A percentile compares a stretch with the other conserved stretches of the same genome.
phyloP scores from a whole-genome alignment of 1,284 basidiomycete species.

The Marasmius fiardii region DNA sequence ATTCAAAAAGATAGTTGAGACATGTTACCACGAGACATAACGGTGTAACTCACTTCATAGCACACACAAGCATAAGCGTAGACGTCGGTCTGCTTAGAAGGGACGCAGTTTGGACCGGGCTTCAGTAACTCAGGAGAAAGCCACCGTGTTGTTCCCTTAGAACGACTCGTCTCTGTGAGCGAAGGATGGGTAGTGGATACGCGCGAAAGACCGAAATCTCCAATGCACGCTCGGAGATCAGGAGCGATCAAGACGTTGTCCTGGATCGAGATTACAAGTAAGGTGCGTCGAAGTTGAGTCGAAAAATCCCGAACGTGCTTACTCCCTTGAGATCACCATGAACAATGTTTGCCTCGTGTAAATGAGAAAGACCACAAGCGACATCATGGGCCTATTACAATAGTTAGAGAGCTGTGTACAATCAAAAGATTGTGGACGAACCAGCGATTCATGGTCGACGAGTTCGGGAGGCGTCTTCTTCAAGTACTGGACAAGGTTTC shows the following conservation, averaged over 20 bases:
- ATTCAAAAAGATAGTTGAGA: too few relatives aligned
- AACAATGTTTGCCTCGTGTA: not conserved
- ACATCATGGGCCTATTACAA: constrained; percentile 15
- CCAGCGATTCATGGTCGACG: constrained; percentile 21
- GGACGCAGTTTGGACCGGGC: not conserved
- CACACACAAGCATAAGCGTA: not conserved
- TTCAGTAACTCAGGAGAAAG: not conserved
- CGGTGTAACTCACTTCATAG: not conserved
- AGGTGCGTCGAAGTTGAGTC: too few relatives aligned
- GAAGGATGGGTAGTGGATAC: not conserved
- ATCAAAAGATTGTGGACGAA: too few relatives aligned
- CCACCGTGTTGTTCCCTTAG: not conserved
- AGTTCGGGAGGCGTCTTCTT: constrained; percentile 7
- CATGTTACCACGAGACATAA: not conserved
- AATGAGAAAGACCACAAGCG: not conserved
- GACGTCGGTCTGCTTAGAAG: not conserved
- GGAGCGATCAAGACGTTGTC: constrained; percentile 1
- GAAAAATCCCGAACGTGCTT: too few relatives aligned
- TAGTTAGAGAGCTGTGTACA: constrained; percentile 10
- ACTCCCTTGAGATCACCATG: constrained; percentile 1
- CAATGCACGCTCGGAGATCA: not conserved
- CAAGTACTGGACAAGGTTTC: constrained; percentile 28
- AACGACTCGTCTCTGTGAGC: not conserved
- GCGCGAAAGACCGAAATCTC: not conserved
- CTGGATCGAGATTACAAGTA: too few relatives aligned